Conservation (phyloP, 2,329 filamentous ascomycete species). For the Corinectria fuckeliana region DNA sequence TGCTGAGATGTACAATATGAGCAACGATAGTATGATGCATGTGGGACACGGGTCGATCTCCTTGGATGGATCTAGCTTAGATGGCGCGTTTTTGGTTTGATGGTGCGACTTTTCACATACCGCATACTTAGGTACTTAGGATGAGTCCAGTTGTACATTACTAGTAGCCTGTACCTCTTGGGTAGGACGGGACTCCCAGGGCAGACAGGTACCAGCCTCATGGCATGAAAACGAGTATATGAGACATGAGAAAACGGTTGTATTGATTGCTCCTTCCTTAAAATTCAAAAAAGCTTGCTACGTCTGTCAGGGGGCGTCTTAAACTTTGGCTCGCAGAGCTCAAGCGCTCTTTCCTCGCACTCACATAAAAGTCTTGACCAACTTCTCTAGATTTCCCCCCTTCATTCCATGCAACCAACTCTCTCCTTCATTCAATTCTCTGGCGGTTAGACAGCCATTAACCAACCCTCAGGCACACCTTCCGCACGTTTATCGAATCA, state of each 20-base stretch:
- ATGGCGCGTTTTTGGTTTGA: slow-evolving; percentile 14
- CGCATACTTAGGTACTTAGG: no score
- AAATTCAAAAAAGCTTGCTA: not conserved
- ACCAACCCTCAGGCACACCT: not conserved
- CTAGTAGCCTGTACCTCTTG: not conserved
- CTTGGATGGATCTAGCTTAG: slow-evolving; percentile 13
- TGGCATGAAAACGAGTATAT: slow-evolving; percentile 1
- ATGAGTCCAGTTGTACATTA: not conserved
- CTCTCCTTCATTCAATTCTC: not conserved
- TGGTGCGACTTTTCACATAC: not conserved
- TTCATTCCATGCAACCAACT: not conserved
- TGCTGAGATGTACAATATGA: slow-evolving; percentile 16
- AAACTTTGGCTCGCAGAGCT: no score
- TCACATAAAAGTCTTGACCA: not conserved
- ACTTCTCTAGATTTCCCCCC: no score
- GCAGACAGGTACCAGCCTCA: not conserved
- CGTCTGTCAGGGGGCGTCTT: no score
- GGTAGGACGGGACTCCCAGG: not conserved
- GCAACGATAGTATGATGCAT: slow-evolving; percentile 12
- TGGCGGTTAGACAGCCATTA: no score
- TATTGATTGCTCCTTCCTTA: not conserved
- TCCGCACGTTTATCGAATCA: not conserved
- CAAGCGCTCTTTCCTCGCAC: not conserved
- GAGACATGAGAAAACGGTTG: not conserved
- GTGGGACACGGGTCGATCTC: slow-evolving; percentile 15